Evolutionary conservation across 352 stramenopile genomes (phyloP).

Genomic region (Globisporangium solare): DNA sequence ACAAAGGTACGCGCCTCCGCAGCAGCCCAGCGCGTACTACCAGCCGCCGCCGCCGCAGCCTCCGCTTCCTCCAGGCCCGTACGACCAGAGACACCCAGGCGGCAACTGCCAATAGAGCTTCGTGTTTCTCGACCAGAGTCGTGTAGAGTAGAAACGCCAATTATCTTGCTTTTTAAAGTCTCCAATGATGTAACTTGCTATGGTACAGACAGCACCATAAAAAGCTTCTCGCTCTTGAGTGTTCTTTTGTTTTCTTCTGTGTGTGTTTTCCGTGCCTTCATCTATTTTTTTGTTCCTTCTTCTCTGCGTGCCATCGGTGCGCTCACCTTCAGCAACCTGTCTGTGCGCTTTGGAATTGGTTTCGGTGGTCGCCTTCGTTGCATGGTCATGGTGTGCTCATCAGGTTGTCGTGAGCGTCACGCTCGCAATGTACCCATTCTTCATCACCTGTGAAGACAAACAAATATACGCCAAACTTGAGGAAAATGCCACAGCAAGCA

Average conservation of each 20-base stretch:
- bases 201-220: slow-evolving; percentile 7
- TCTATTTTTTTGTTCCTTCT: slow-evolving; percentile 6
- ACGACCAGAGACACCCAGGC: slow-evolving; percentile 21
- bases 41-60: slow-evolving; percentile 21
- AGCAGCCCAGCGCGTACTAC: slow-evolving; percentile 2
- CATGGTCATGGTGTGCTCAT: neutral
- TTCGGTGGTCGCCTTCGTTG: neutral
- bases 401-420: slow-evolving; percentile 45
- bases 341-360: neutral
- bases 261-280: too few relatives aligned
- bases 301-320: neutral
- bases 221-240: neutral
- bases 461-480: neutral
- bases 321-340: neutral
- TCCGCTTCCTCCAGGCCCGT: slow-evolving; percentile 30
- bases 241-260: too few relatives aligned
- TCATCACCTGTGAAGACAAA: slow-evolving; percentile 38
- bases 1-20: slow-evolving; percentile 16
- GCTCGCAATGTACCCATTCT: slow-evolving; percentile 72
- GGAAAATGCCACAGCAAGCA: neutral
- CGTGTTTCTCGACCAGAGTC: neutral
- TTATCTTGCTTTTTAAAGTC: neutral
- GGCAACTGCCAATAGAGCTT: slow-evolving; percentile 5
- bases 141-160: slow-evolving; percentile 15
- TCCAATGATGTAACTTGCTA: neutral